phyloP scores from a whole-genome alignment of 2,329 filamentous ascomycete species.

The Microsporum audouinii region DNA sequence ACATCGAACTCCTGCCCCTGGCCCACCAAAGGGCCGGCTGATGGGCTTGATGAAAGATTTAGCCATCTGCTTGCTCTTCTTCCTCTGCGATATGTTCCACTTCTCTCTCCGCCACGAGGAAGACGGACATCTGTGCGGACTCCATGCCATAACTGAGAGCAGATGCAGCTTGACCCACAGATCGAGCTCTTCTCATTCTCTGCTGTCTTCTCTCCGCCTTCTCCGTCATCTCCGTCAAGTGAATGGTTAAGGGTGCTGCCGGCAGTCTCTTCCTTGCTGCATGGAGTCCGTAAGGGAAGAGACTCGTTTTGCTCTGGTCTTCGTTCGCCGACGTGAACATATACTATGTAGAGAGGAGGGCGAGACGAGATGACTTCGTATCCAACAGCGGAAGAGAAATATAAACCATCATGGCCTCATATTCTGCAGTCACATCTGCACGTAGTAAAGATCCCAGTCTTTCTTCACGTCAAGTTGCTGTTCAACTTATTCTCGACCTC shows the following conservation, averaged over 20 bases:
- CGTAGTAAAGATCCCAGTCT: background rate
- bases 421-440: background rate
- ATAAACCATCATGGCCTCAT: background rate
- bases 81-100: background rate
- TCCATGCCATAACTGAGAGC: background rate
- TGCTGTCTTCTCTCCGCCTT: background rate
- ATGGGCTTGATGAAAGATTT: background rate
- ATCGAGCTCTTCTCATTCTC: background rate
- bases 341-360: background rate
- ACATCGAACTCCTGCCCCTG: background rate
- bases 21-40: too few relatives aligned
- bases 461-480: background rate
- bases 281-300: background rate
- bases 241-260: background rate
- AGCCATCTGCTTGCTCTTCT: constrained; percentile 4
- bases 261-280: background rate
- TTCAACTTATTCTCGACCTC: background rate
- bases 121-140: background rate
- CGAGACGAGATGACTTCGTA: background rate
- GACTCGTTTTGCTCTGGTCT: background rate
- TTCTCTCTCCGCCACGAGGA: background rate
- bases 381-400: background rate
- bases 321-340: background rate
- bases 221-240: background rate
- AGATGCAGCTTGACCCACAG: background rate